Evolutionary conservation across 139 green algal species (phyloP), one percentile per base, ranked within the genome.

Genomic region (Yamagishiella unicocca): DNA sequence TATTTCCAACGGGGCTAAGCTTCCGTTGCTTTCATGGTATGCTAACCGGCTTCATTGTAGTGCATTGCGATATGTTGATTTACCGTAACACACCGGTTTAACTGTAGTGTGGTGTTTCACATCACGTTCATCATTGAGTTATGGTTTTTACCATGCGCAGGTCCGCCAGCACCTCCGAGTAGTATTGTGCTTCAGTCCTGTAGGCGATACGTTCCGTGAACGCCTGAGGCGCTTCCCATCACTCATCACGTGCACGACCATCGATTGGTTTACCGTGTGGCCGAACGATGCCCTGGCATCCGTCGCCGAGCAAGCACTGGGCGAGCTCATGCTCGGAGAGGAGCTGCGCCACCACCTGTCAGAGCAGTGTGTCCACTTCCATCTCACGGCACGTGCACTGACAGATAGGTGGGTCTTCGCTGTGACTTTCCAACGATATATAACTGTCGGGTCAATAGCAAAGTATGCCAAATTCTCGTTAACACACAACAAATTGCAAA

Each of bases 241-340:
- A 2, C 92, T 97, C 5, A 91, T 95, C 85, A 97, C 93, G 75
- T 96, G 94, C 92, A 95, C 90, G 37, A 97, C 94, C 27, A 95
- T 96, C 70, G 91, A 97, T 91, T 97, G 95, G 90, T 94, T 93
- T 73, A 92, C 87, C 42, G 85, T 89, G 14, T 94, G 91, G 91
- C 91, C 91, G 0, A 76, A 90, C 21, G 91, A 94, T 33, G 91
- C 91, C 1, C 64, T 94, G 70, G 61, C 29, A 0, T 84, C 64
- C 7, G 91, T 94, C 19, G 91, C 91, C 5, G 90, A 95, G 77
- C 95, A 96, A 67, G 68, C 82, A 0, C 82, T 96, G n/a, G 81
- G 84, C 21, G 90, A 96, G 29, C 87, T 95, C 64, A 77, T 92
- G 35, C 42, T 96, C 6, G 86, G 92, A 1, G 33, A 78, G 0